Conservation (phyloP, 139 green algal genomes). For the Raphidocelis subcapitata region DNA sequence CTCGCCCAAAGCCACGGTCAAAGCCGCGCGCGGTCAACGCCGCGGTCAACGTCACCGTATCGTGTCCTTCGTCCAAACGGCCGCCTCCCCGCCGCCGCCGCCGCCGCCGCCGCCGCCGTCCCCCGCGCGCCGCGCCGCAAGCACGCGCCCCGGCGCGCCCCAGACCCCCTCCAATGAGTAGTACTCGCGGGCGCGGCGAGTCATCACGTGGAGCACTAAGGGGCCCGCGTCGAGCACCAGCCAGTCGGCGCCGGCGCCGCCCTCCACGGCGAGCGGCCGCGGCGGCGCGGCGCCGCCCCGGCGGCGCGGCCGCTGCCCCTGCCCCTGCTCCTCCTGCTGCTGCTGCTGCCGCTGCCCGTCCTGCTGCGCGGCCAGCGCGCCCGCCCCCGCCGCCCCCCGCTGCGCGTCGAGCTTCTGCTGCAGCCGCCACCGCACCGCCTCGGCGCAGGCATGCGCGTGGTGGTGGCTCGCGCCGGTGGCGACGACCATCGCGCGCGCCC, state of each 20-base stretch:
- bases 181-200: conserved; percentile 22
- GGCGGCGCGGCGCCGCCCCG: not conserved
- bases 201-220: conserved; percentile 38
- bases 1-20: too few relatives aligned
- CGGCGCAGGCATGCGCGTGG: conserved; percentile 30
- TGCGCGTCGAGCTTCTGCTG: not conserved
- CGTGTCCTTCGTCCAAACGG: too few relatives aligned
- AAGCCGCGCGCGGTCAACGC: too few relatives aligned
- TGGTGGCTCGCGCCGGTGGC: conserved; percentile 33
- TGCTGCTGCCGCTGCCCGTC: conserved; percentile 19
- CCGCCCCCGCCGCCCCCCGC: not conserved
- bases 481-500: conserved; percentile 13
- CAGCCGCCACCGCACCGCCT: conserved; percentile 36
- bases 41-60: too few relatives aligned
- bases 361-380: not conserved
- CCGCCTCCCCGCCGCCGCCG: too few relatives aligned
- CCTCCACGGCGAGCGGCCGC: conserved; percentile 13
- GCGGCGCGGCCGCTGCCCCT: conserved; percentile 7
- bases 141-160: not conserved
- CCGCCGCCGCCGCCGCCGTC: too few relatives aligned
- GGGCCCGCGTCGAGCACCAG: conserved; percentile 12
- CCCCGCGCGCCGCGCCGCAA: too few relatives aligned
- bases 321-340: not conserved
- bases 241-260: conserved; percentile 13
- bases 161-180: conserved; percentile 34